phyloP scores from a whole-genome alignment of 2,329 filamentous ascomycete genomes.

The Aspergillus phoenicis region DNA sequence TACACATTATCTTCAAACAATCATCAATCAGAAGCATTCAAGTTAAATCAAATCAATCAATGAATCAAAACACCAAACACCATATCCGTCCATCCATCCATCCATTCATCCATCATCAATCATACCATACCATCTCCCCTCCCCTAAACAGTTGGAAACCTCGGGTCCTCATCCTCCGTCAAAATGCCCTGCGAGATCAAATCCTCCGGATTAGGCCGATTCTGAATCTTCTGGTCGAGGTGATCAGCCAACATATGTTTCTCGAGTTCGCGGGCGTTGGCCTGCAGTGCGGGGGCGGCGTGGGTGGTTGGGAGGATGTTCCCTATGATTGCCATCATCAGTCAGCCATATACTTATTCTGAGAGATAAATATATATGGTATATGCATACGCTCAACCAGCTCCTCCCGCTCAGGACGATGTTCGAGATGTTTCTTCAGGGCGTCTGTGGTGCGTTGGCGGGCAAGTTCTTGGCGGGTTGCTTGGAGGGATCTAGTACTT shows the following conservation, averaged over 20 bases:
- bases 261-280: conserved; percentile 80
- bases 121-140: not conserved
- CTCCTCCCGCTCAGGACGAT: conserved; percentile 69
- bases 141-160: conserved; percentile 19
- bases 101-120: not conserved
- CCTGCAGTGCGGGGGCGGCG: conserved; percentile 76
- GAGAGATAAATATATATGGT: not conserved
- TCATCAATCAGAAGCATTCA: not conserved
- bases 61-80: not conserved
- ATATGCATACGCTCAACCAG: conserved; percentile 69
- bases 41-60: not conserved
- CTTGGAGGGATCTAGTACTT: conserved; percentile 59
- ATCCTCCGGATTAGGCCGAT: conserved; percentile 73
- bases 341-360: too few relatives aligned
- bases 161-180: conserved; percentile 60
- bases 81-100: not conserved
- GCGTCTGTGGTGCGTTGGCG: conserved; percentile 65
- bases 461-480: conserved; percentile 63
- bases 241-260: conserved; percentile 85
- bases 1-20: not conserved
- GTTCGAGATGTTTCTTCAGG: conserved; percentile 65
- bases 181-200: conserved; percentile 80
- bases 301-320: conserved; percentile 68
- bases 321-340: not conserved
- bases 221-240: conserved; percentile 82